A percentile compares a stretch with the other conserved stretches of the same genome.
These are phyloP conservation scores for Lepiota venenata DNA, from an alignment of 768 basidiomycete species.

Conservation along the genomic window DNA sequence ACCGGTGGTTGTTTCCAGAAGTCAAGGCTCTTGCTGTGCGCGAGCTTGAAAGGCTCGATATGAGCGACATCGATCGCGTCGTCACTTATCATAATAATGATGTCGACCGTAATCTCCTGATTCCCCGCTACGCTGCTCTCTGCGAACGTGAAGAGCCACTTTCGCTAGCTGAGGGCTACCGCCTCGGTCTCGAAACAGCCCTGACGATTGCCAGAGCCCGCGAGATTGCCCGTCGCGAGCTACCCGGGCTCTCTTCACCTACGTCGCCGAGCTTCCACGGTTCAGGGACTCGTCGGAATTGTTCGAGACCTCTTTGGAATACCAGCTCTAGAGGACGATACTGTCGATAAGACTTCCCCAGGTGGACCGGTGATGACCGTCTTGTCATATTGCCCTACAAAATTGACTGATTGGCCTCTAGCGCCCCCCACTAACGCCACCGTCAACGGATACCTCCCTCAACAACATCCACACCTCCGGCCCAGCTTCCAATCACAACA, in stretches of 20 bases:
- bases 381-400: constrained; percentile 11
- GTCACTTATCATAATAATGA: constrained; percentile 50
- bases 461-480: constrained; percentile 10
- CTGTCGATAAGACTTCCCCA: constrained; percentile 16
- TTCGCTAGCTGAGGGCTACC: constrained; percentile 47
- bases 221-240: constrained; percentile 40
- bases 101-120: constrained; percentile 45
- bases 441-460: constrained; percentile 7
- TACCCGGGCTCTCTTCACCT: constrained; percentile 32
- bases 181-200: constrained; percentile 55
- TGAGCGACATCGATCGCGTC: constrained; percentile 52
- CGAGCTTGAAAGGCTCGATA: constrained; percentile 42
- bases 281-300: constrained; percentile 28
- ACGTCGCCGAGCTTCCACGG: constrained; percentile 28
- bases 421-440: background rate
- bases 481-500: constrained; percentile 14
- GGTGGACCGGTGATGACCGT: constrained; percentile 32
- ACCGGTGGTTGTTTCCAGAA: constrained; percentile 52
- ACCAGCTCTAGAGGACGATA: constrained; percentile 14
- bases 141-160: constrained; percentile 51
- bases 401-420: constrained; percentile 14
- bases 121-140: constrained; percentile 49
- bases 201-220: constrained; percentile 51
- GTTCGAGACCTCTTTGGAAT: constrained; percentile 32
- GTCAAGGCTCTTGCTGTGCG: constrained; percentile 52